Conservation (phyloP, 768 basidiomycete genomes). For the Termitomyces sp. region DNA sequence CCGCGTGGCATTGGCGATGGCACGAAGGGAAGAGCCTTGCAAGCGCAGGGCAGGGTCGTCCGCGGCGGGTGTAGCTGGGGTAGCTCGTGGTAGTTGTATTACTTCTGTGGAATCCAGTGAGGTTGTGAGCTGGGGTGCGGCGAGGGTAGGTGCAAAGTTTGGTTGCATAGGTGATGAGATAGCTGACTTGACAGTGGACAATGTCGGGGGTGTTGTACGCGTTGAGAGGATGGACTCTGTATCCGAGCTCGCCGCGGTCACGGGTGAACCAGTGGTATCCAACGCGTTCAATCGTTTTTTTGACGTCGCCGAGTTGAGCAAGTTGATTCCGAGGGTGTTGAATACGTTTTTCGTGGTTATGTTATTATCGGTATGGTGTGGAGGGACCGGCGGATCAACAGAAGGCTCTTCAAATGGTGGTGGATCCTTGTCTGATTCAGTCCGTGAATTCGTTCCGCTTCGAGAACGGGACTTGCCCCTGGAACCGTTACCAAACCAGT, state of each 20-base stretch:
- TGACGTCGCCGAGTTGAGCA: slow-evolving; percentile 45
- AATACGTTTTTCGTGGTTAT: slow-evolving; percentile 62
- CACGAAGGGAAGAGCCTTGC: slow-evolving; percentile 67
- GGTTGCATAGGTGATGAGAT: slow-evolving; percentile 36
- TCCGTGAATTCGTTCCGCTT: slow-evolving; percentile 10
- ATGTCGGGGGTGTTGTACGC: slow-evolving; percentile 13
- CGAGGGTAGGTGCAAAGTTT: slow-evolving; percentile 31
- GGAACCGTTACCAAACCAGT: slow-evolving; percentile 57
- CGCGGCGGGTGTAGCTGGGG: slow-evolving; percentile 14
- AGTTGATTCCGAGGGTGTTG: slow-evolving; percentile 64
- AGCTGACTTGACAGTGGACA: slow-evolving; percentile 22
- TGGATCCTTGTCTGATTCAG: slow-evolving; percentile 17
- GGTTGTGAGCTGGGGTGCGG: slow-evolving; percentile 41
- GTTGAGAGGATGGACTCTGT: slow-evolving; percentile 30
- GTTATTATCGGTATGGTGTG: slow-evolving; percentile 24
- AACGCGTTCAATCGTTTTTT: slow-evolving; percentile 17
- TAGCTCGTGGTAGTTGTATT: slow-evolving; percentile 15
- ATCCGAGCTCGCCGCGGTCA: slow-evolving; percentile 20
- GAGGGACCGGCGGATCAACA: slow-evolving; percentile 7
- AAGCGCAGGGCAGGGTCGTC: slow-evolving; percentile 23
- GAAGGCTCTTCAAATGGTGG: slow-evolving; percentile 8
- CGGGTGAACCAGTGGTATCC: slow-evolving; percentile 5
- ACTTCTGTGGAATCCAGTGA: slow-evolving; percentile 25
- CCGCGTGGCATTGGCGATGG: slow-evolving; percentile 77
- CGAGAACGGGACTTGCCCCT: slow-evolving; percentile 32